Conservation (phyloP, 2,329 filamentous ascomycete genomes). For the Pestalotiopsis sp. region DNA sequence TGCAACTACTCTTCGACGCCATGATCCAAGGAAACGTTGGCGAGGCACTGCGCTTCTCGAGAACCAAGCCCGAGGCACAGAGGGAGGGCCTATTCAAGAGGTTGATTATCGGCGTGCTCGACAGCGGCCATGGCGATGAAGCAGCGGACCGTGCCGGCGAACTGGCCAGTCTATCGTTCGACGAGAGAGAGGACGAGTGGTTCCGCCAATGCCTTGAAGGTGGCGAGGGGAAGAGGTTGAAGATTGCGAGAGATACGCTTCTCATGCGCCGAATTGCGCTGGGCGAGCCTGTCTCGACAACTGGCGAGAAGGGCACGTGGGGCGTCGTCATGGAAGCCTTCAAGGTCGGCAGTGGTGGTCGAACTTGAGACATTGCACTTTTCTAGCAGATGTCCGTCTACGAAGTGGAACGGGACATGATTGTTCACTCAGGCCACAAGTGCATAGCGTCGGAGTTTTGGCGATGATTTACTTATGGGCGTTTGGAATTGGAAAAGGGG, state of each 20-base stretch:
- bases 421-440: background rate
- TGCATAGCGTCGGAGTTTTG: constrained; percentile 34
- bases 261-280: constrained; percentile 74
- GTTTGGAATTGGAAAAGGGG: background rate
- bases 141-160: constrained; percentile 64
- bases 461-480: background rate
- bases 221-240: constrained; percentile 66
- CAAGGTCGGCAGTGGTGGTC: constrained; percentile 44
- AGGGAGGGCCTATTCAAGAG: constrained; percentile 69
- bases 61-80: constrained; percentile 63
- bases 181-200: constrained; percentile 71
- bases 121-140: constrained; percentile 38
- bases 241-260: constrained; percentile 72
- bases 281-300: constrained; percentile 48
- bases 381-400: background rate
- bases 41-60: constrained; percentile 75
- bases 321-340: constrained; percentile 54
- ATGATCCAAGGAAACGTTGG: constrained; percentile 69
- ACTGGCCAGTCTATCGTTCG: constrained; percentile 74
- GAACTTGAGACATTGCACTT: constrained; percentile 15
- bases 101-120: constrained; percentile 63
- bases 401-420: background rate
- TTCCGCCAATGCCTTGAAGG: constrained; percentile 69
- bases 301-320: constrained; percentile 53
- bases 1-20: constrained; percentile 70